Evolutionary conservation across 2,329 filamentous ascomycete species (phyloP), one percentile per base, ranked within the genome.

Genomic region (Neofusicoccum umdonicola): DNA sequence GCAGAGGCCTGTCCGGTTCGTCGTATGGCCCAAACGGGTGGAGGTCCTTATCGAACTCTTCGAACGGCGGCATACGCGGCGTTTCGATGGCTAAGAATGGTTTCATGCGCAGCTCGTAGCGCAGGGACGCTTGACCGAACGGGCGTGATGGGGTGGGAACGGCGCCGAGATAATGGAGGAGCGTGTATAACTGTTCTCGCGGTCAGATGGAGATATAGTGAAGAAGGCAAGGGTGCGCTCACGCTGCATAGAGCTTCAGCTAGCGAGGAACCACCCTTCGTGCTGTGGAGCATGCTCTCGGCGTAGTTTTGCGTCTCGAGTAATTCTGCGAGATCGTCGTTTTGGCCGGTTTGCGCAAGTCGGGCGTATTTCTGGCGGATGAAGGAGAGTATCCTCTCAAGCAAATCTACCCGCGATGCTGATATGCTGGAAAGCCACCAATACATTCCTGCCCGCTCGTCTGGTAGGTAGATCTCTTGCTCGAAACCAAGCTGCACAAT

Each of bases 401-500:
- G 50, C 6, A 66, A 22, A 31, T 60, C 44, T 11, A 50, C 51
- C 0, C 76, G 68, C 1, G 70, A 69, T 0, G 68, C 68, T 0
- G 71, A 66, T 27, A 78, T 71, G 45, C 68, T 65, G 1, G 66
- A 68, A 2, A 78, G 71, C 67, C 75, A 80, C 88, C 90, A 95
- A 76, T 98, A 98, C 90, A 97, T 96, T 27, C 87, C 88, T 0
- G 88, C 85, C 9, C 95, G 83, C 76, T 99, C 95, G 74, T 96
- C 90, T 0, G 88, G 84, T 62, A 94, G 88, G 76, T 98, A 98
- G 9, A 97, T 86, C 48, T 94, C 89, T 12, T 97, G 88, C 77
- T 99, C 95, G 75, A 99, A 98, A 12, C 96, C 95, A 37, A 97
- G 87, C 73, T 97, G 91, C 15, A 97, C 84, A 51, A 96, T 89